Conservation (phyloP, 2,329 filamentous ascomycete species). For the Alternaria panax region DNA sequence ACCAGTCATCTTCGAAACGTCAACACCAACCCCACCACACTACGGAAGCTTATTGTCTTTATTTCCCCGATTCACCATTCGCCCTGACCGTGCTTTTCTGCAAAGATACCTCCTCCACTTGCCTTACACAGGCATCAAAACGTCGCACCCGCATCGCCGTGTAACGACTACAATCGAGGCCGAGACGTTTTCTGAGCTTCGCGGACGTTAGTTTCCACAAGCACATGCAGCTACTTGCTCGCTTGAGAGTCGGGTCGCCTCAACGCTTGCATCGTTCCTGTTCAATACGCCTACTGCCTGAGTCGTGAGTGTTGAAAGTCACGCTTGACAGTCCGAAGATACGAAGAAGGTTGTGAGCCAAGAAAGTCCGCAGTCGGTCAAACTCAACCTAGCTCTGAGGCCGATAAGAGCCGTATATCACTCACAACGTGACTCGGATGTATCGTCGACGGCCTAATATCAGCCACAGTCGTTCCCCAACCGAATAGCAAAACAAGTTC, state of each 20-base stretch:
- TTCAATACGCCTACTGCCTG: not conserved
- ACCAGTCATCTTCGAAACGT: not conserved
- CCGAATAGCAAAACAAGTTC: not conserved
- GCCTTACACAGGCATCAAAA: not conserved
- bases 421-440: not conserved
- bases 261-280: not conserved
- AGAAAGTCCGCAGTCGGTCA: not conserved
- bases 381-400: not conserved
- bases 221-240: not conserved
- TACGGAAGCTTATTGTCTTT: not conserved
- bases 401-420: conserved; percentile 1
- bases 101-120: not conserved
- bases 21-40: not conserved
- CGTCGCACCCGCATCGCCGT: not conserved
- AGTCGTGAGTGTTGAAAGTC: not conserved
- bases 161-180: not conserved
- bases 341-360: conserved; percentile 1
- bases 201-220: not conserved
- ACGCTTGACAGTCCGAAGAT: not conserved
- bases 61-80: not conserved
- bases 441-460: not conserved
- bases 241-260: not conserved
- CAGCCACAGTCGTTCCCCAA: not conserved
- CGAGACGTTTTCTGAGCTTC: not conserved
- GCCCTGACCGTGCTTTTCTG: not conserved